phyloP scores from a whole-genome alignment of 495 filamentous ascomycete species.

The Cercophora samala region DNA sequence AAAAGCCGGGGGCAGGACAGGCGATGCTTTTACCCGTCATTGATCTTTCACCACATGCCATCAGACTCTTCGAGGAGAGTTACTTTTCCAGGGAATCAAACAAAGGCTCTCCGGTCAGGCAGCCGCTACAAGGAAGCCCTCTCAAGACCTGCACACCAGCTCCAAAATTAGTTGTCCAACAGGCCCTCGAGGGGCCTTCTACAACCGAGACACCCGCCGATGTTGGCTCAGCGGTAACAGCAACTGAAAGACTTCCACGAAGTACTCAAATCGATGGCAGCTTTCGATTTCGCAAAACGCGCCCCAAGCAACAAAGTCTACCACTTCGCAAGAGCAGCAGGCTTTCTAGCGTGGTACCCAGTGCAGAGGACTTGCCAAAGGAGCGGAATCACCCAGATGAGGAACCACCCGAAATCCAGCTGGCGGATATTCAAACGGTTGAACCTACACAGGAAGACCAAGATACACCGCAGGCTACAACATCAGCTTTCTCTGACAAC shows the following conservation, averaged over 20 bases:
- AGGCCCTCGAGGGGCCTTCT: not conserved
- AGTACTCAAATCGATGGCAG: conserved; percentile 30
- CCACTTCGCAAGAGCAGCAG: not conserved
- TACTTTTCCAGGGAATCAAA: not conserved
- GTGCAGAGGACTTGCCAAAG: not conserved
- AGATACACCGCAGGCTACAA: not conserved
- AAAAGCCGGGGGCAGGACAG: not conserved
- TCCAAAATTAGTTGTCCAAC: not conserved
- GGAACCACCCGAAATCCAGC: not conserved
- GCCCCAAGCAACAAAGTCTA: not conserved
- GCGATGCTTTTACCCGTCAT: not conserved
- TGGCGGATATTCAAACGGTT: not conserved
- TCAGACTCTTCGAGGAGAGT: conserved; percentile 8
- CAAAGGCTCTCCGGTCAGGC: not conserved
- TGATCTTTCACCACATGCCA: conserved; percentile 9
- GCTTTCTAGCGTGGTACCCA: not conserved
- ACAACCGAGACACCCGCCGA: not conserved
- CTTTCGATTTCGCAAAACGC: conserved; percentile 27
- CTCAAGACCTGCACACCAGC: not conserved
- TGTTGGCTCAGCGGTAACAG: not conserved
- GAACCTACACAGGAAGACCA: not conserved
- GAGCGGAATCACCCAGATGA: not conserved
- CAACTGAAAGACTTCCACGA: conserved; percentile 21
- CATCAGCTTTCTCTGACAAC: not conserved
- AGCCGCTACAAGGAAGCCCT: not conserved